Percentiles rank a stretch among this genome's conserved stretches.
These are phyloP conservation scores for Euphorbia pulcherrima DNA, from an alignment of 345 rosid species.

Conservation along the genomic window DNA sequence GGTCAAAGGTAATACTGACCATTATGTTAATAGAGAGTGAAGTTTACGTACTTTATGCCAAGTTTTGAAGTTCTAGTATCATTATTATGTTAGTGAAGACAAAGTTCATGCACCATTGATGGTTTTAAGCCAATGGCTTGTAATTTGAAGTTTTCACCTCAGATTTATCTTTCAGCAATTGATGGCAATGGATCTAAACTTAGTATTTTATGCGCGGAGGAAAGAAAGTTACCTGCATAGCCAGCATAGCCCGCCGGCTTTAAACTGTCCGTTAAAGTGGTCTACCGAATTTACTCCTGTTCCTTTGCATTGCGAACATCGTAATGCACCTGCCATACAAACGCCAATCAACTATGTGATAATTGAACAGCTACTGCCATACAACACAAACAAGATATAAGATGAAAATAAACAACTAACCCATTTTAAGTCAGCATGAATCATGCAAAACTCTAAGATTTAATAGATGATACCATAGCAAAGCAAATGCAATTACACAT, in stretches of 20 bases:
- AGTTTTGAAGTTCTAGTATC: no score
- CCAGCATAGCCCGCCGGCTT: slow-evolving; percentile 91
- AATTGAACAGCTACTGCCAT: no score
- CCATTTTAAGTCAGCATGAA: not conserved
- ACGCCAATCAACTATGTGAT: not conserved
- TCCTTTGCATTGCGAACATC: slow-evolving; percentile 75
- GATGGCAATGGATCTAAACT: no score
- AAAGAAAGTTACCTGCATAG: slow-evolving; percentile 95
- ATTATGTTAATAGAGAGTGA: no score
- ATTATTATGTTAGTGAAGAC: no score
- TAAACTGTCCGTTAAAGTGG: slow-evolving; percentile 92
- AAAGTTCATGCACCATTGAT: no score
- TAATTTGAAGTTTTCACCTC: not conserved
- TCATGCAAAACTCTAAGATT: not conserved
- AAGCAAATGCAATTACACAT: not conserved
- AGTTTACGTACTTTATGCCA: no score
- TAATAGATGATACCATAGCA: slow-evolving; percentile 8
- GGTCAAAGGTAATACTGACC: no score
- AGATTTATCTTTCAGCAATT: no score
- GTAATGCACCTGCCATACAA: slow-evolving; percentile 42
- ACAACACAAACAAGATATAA: no score
- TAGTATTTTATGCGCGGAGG: not conserved
- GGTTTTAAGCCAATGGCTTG: no score
- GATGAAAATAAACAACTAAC: not conserved
- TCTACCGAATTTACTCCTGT: slow-evolving; percentile 76